Evolutionary conservation across 257 asterid genomes (phyloP), one percentile per base, ranked within the genome.

Genomic region (Gynochthodes officinalis): DNA sequence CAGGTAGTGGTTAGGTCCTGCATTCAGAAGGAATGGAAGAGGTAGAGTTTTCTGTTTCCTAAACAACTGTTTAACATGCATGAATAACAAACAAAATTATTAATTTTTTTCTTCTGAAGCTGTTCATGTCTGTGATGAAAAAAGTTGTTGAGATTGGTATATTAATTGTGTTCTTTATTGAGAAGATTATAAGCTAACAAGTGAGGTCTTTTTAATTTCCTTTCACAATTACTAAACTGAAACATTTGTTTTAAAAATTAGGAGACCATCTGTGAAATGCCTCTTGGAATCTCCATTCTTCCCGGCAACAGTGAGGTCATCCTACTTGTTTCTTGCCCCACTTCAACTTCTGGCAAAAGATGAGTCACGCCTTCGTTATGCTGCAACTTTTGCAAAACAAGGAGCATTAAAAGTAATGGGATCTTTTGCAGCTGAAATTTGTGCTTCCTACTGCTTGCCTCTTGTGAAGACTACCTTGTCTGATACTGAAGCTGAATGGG

Each of bases 251-350:
- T 71, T 69, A 39, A 67, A 67, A 68, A 73, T 81, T 77, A 94
- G 99, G 97, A 91, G 98, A 82, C 97, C 97, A 82, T 82, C 99
- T 73, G 93, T 92, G 76, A 87, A 84, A 79, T 85, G 88, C 79
- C 93, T 94, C 81, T 78, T 89, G 90, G 99, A 89, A 74, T 94
- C 98, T 77, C 97, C 99, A 12, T 91, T 84, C 81, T 94, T 91
- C 80, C 86, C 85, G 5, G 79, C 77, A 70, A 86, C 96, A 73
- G 82, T 91, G 77, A 88, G 82, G 86, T 86, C 99, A 63, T 82
- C 96, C 53, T 91, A 94, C 82, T 80, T 84, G 79, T 94, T 89
- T 82, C 82, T 94, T 77, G 95, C 96, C 40, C 84, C 99, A 77
- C 93, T 94, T 80, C 95, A 90, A 80, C 90, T 91, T 79, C 81